A percentile compares a stretch with the other conserved stretches of the same genome.
Conservation (phyloP, 768 basidiomycete genomes). For the Auricularia sp. region DNA sequence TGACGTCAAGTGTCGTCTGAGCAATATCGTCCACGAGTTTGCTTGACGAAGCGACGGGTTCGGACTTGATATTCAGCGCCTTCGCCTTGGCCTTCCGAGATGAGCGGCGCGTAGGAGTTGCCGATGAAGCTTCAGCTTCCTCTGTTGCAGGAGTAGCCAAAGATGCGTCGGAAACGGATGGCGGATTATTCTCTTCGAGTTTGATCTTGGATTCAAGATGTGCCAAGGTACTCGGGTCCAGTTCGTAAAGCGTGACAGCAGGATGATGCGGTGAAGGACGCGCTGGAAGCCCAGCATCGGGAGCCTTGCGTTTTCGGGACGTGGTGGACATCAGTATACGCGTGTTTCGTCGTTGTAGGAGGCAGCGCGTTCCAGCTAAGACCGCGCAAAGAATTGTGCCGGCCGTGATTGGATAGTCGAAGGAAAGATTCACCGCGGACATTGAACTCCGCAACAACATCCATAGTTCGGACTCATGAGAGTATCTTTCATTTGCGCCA, state of each 20-base stretch:
- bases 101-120: slow-evolving; percentile 5
- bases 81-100: neutral
- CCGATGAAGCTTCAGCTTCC: slow-evolving; percentile 23
- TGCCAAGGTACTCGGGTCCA: slow-evolving; percentile 18
- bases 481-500: too few species aligned
- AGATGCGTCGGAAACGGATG: slow-evolving; percentile 12
- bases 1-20: slow-evolving; percentile 1
- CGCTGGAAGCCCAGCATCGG: neutral
- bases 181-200: slow-evolving; percentile 10
- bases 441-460: too few species aligned
- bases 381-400: too few species aligned
- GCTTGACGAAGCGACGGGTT: neutral
- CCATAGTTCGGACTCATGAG: too few species aligned
- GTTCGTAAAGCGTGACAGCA: slow-evolving; percentile 12
- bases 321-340: neutral
- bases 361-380: too few species aligned
- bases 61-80: neutral
- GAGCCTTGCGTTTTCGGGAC: neutral
- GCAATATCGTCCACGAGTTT: slow-evolving; percentile 5
- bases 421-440: too few species aligned
- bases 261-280: slow-evolving; percentile 36
- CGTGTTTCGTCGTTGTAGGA: too few species aligned
- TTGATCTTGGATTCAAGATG: slow-evolving; percentile 11
- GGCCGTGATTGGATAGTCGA: too few species aligned
- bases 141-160: slow-evolving; percentile 9